Conservation (phyloP, 805 yeast genomes). For the Myxozyma neglecta region DNA sequence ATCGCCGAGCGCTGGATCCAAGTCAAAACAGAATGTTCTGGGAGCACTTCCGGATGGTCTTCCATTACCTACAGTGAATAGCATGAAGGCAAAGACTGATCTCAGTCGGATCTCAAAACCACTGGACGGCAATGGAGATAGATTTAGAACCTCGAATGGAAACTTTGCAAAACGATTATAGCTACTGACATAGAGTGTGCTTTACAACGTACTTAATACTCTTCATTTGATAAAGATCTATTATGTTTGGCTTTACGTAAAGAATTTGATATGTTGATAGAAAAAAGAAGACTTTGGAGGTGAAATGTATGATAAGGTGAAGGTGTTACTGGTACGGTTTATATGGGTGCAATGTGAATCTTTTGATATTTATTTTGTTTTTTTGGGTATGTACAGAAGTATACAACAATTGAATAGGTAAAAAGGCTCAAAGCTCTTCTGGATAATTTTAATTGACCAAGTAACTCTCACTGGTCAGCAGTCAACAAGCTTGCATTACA, state of each 20-base stretch:
- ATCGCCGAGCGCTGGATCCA: not conserved
- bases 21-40: not conserved
- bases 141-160: not conserved
- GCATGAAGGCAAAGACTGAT: not conserved
- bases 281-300: not conserved
- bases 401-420: not conserved
- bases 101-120: conserved; percentile 1
- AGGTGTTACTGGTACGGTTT: not conserved
- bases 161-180: not conserved
- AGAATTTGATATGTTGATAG: not conserved
- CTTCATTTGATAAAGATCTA: not conserved
- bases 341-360: not conserved
- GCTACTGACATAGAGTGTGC: not conserved
- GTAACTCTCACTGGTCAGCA: not conserved
- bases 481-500: conserved; percentile 4
- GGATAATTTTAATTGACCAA: not conserved
- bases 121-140: not conserved
- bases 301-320: not conserved
- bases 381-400: not conserved
- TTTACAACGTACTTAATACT: not conserved
- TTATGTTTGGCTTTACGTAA: not conserved
- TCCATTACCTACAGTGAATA: not conserved
- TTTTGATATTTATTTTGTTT: not conserved
- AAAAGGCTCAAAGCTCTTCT: not conserved
- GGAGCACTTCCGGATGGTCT: conserved; percentile 8